A percentile compares a stretch with the other conserved stretches of the same genome.
Evolutionary conservation across 148 eudicot genomes (phyloP).

Genomic region (Rhododendron simsii): DNA sequence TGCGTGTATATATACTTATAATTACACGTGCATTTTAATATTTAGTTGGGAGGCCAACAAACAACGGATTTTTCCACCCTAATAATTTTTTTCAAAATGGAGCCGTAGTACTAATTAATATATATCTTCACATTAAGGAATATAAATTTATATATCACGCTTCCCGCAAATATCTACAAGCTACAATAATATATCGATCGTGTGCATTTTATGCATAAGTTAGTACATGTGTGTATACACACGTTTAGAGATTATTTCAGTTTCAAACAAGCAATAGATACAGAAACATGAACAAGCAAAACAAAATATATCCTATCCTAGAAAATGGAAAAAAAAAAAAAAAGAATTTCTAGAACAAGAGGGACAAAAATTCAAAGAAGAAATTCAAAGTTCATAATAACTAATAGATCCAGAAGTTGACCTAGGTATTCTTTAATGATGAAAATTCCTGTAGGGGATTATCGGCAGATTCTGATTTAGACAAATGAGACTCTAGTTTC

Average conservation of each 20-base stretch:
- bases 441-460: background rate
- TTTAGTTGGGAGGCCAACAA: background rate
- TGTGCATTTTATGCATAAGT: background rate
- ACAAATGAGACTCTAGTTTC: background rate
- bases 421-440: background rate
- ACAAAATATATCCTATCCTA: background rate
- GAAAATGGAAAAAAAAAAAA: background rate
- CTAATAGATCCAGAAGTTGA: conserved; percentile 9
- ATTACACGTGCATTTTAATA: background rate
- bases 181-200: too few relatives aligned
- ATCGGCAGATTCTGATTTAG: background rate
- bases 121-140: background rate
- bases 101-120: background rate
- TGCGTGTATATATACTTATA: background rate
- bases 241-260: background rate
- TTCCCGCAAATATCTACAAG: background rate
- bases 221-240: background rate
- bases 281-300: background rate
- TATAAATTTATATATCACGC: background rate
- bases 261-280: background rate
- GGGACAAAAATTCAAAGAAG: background rate
- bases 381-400: background rate
- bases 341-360: background rate
- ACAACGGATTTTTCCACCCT: background rate
- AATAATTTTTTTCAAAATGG: background rate